Evolutionary conservation across 371 early-diverging fungal species (phyloP), one percentile per base, ranked within the genome.

Genomic region (Rhizopus stolonifer): DNA sequence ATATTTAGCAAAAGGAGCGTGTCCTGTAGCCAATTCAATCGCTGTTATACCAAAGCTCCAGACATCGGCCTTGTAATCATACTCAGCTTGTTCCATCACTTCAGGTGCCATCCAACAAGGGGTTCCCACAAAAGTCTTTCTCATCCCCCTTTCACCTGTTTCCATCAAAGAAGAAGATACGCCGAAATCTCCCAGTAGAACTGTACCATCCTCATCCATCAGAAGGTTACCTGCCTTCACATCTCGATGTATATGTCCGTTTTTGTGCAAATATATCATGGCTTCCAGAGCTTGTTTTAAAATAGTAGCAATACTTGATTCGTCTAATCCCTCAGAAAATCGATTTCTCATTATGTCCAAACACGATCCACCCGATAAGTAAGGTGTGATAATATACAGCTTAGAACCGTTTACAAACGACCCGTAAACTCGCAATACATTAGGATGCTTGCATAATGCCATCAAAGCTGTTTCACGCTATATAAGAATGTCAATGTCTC

Each of bases 61-160:
- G 49, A 93, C 92, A 65, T 95, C 96, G 0, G 94, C 95, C 67
- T 91, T 90, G 62, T 82, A 88, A 58, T 91, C 89, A 67, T 95
- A 94, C 7, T 86, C 90, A 6, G 83, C 80, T 61, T 87, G 74
- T 60, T 85, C 84, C 85, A 87, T 84, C 6, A 89, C 86, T 54
- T 85, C 90, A 11, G 90, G 90, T 9, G 93, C 94, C 91, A 95
- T 95, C 92, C 91, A 92, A 57, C 92, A 92, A 14, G 92, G 93
- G 8, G 92, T 92, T 14, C 93, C 94, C 11, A 92, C 94, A 85
- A 94, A 94, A 0, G 95, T 94, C 72, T 89, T 91, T 57, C 95
- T 65, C 63, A 82, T 65, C 17, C 84, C 86, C 42, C 74, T 77
- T 46, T 90, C 92, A 2, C 89, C 91, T 34, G 79, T 81, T 54